A percentile compares a stretch with the other conserved stretches of the same genome.
phyloP scores from a whole-genome alignment of 2,329 filamentous ascomycete genomes.

The Aaosphaeria arxii region DNA sequence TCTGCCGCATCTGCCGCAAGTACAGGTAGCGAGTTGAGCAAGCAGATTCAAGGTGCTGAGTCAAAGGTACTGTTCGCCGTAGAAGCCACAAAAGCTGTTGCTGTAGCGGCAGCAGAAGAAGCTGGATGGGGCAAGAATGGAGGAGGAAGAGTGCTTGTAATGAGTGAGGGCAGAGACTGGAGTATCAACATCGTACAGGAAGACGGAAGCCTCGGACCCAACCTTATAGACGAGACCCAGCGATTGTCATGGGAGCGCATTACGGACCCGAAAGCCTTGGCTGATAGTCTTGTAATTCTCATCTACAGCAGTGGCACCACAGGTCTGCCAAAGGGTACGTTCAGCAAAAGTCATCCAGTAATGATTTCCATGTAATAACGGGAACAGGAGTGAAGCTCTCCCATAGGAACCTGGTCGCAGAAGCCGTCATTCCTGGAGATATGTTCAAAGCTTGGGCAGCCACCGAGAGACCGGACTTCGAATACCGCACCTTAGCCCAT shows the following conservation, averaged over 20 bases:
- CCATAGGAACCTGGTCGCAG: constrained; percentile 44
- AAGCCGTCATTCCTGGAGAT: constrained; percentile 32
- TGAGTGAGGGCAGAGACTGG: constrained; percentile 44
- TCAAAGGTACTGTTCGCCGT: constrained; percentile 47
- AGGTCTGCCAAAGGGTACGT: constrained; percentile 43
- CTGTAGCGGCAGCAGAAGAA: constrained; percentile 49
- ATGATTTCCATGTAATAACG: neutral
- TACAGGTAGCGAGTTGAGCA: constrained; percentile 51
- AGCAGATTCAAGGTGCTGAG: constrained; percentile 44
- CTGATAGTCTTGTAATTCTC: constrained; percentile 43
- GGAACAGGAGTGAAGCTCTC: constrained; percentile 40
- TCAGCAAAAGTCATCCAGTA: neutral
- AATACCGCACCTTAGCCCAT: constrained; percentile 45
- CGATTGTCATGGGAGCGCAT: constrained; percentile 53
- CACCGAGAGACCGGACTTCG: constrained; percentile 20
- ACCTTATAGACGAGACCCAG: constrained; percentile 38
- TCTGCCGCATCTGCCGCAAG: constrained; percentile 53
- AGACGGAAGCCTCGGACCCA: constrained; percentile 15
- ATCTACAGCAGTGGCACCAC: constrained; percentile 50
- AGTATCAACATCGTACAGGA: constrained; percentile 29
- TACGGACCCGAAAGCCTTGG: constrained; percentile 48
- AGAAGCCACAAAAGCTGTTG: constrained; percentile 47
- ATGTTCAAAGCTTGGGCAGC: constrained; percentile 28
- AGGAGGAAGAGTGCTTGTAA: constrained; percentile 48
- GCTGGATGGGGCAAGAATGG: constrained; percentile 38